These are phyloP conservation scores for Clarireedia hainanense DNA, from an alignment of 2,329 filamentous ascomycete species.

Conservation along the genomic window DNA sequence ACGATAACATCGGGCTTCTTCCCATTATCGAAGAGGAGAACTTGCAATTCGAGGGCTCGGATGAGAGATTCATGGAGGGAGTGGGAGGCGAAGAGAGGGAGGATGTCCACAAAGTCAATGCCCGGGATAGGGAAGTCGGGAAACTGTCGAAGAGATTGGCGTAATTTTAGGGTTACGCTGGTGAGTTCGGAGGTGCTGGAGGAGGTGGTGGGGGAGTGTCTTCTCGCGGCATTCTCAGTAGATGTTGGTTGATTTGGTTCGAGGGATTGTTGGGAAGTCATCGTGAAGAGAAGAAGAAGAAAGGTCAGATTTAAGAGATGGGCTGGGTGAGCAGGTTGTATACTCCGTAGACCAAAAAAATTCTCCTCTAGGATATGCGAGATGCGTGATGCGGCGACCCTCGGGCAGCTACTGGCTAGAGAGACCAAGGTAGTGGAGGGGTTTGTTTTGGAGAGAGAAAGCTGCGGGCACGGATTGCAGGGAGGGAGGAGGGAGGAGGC, in stretches of 20 bases:
- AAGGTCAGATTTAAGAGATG: constrained; percentile 9
- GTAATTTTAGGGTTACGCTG: constrained; percentile 59
- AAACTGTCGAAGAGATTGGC: constrained; percentile 71
- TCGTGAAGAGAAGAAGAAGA: constrained; percentile 25
- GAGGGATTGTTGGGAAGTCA: constrained; percentile 20
- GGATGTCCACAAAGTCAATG: constrained; percentile 96
- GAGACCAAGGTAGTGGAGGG: not conserved
- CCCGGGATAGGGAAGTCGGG: constrained; percentile 87
- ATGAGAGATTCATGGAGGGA: constrained; percentile 68
- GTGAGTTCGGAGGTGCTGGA: constrained; percentile 29
- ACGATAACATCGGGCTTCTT: constrained; percentile 80
- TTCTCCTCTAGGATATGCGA: not conserved
- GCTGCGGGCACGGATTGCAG: not conserved
- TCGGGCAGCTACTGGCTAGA: constrained; percentile 8
- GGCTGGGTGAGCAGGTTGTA: not conserved
- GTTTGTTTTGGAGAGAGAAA: not conserved
- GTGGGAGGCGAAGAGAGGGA: constrained; percentile 84
- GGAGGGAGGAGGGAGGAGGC: not conserved
- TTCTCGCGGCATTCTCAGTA: constrained; percentile 27
- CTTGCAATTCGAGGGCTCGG: constrained; percentile 76
- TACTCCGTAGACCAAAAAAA: constrained; percentile 4
- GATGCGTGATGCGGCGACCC: constrained; percentile 8
- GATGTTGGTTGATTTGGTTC: constrained; percentile 13
- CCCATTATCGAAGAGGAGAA: constrained; percentile 53
- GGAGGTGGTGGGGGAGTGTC: constrained; percentile 26